Evolutionary conservation across 129 eudicot genomes (phyloP).

Genomic region (Artemisia tridentata): DNA sequence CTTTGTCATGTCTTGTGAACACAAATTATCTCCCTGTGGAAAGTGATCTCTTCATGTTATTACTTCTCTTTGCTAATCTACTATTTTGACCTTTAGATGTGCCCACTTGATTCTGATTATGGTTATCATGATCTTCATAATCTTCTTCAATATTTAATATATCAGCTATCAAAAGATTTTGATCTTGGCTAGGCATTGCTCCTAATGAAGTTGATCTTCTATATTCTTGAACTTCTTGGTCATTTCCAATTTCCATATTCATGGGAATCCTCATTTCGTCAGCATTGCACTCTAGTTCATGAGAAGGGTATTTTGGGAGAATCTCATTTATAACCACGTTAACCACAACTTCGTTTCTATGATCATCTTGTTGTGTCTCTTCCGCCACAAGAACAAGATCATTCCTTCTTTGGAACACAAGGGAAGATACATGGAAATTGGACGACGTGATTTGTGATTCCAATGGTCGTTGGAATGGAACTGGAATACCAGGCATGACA

Average conservation of each 20-base stretch:
- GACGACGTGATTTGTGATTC: constrained; percentile 36
- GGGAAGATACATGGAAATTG: constrained; percentile 37
- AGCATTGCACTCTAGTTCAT: constrained; percentile 6
- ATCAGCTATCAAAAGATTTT: constrained; percentile 55
- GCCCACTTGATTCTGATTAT: constrained; percentile 28
- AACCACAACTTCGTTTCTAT: constrained; percentile 25
- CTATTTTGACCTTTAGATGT: constrained; percentile 29
- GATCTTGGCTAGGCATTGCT: constrained; percentile 36
- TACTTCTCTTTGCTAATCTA: constrained; percentile 14
- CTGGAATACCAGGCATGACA: constrained; percentile 29
- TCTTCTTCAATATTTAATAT: constrained; percentile 45
- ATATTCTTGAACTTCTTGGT: constrained; percentile 24
- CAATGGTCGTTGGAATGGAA: constrained; percentile 30
- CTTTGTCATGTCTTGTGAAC: constrained; percentile 36
- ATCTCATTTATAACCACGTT: constrained; percentile 14
- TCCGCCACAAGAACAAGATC: constrained; percentile 64
- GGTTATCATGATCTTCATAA: constrained; percentile 24
- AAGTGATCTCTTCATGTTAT: constrained; percentile 39
- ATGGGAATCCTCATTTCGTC: constrained; percentile 23
- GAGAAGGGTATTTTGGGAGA: constrained; percentile 32
- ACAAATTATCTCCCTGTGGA: constrained; percentile 42
- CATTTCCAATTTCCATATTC: constrained; percentile 23
- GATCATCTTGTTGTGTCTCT: constrained; percentile 27
- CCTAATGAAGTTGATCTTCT: constrained; percentile 55
- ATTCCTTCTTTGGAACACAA: constrained; percentile 40